phyloP scores from a whole-genome alignment of 2,329 filamentous ascomycete genomes.

The Hypoxylon sp. region DNA sequence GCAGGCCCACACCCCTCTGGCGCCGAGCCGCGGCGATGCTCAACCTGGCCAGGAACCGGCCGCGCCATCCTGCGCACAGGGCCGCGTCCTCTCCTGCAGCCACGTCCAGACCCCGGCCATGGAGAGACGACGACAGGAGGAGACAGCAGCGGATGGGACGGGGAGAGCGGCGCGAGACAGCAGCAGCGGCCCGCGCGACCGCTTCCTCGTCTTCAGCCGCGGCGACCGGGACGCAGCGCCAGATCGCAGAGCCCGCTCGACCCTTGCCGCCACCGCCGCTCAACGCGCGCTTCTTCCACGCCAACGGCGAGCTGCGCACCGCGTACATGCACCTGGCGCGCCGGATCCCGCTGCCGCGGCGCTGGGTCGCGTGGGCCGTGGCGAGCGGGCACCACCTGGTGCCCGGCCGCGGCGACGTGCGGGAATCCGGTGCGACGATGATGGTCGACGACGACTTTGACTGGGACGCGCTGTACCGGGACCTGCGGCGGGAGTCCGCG shows the following conservation, averaged over 20 bases:
- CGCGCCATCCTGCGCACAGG: not conserved
- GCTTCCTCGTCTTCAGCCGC: not conserved
- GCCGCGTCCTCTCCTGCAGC: too few species aligned
- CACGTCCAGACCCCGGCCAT: too few species aligned
- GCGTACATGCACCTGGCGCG: slow-evolving; percentile 31
- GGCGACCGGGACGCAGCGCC: not conserved
- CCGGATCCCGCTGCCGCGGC: slow-evolving; percentile 28
- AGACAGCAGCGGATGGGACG: too few species aligned
- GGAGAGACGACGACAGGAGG: too few species aligned
- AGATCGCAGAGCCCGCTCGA: not conserved
- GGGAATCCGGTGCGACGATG: slow-evolving; percentile 1
- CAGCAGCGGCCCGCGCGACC: not conserved
- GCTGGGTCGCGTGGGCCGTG: slow-evolving; percentile 30
- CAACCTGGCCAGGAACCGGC: not conserved
- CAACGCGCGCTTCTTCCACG: slow-evolving; percentile 32
- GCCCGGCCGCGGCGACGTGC: slow-evolving; percentile 21
- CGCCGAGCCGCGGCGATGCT: not conserved
- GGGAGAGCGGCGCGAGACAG: too few species aligned
- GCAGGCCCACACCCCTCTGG: not conserved
- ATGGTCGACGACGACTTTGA: slow-evolving; percentile 26
- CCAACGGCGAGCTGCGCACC: slow-evolving; percentile 24
- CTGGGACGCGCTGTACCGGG: slow-evolving; percentile 19
- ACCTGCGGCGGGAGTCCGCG: slow-evolving; percentile 17
- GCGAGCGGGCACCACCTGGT: slow-evolving; percentile 14
- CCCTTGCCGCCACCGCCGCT: slow-evolving; percentile 18